Evolutionary conservation across 2,329 filamentous ascomycete genomes (phyloP), one percentile per base, ranked within the genome.

Genomic region (Trichoderma sp.): DNA sequence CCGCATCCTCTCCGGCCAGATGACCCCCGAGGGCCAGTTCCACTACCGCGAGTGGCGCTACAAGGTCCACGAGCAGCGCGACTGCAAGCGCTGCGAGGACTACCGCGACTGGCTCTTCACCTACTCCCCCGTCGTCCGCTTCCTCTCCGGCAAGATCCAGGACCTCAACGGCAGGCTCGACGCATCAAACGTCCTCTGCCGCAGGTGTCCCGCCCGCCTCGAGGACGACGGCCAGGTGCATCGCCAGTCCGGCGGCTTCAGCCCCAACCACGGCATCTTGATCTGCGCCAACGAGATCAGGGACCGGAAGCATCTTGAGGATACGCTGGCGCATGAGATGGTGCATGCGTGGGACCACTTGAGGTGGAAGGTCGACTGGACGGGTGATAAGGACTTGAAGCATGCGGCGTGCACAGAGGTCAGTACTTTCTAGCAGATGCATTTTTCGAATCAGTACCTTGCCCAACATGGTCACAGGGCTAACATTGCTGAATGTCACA

Each of bases 391-490:
- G 80, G 82, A 92, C 75, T 76, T 99, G 77, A 88, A 89, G 76
- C 95, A 99, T 78, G 91, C 93, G 43, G 95, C 95, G 63, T 99
- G 95, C 77, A 90, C 93, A 64, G 95, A 99, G 88, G 92, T 94
- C 78, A 68, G 75, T 66, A 15, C 64, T 43, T 63, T 41, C 52
- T 63, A 15, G 34, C 44, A 24, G 14, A 28, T 45, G 55, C 28
- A 44, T 21, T 14, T 2, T 14, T 10, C 21, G 28, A 17, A 5
- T 24, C 7, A 21, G 10, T 39, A 21, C 30, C 7, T n/a, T n/a
- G 26, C 26, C 26, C n/a, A 2, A 21, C 30, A 19, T 43, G 34
- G 19, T n/a, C 12, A 9, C 58, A 5, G 7, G n/a, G 10, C 59
- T 63, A 39, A 57, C 64, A 5, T 30, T 14, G n/a, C 7, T 7